Percentiles rank a stretch among this genome's conserved stretches.
Conservation (phyloP, 345 rosid genomes). For the Firmiana major region DNA sequence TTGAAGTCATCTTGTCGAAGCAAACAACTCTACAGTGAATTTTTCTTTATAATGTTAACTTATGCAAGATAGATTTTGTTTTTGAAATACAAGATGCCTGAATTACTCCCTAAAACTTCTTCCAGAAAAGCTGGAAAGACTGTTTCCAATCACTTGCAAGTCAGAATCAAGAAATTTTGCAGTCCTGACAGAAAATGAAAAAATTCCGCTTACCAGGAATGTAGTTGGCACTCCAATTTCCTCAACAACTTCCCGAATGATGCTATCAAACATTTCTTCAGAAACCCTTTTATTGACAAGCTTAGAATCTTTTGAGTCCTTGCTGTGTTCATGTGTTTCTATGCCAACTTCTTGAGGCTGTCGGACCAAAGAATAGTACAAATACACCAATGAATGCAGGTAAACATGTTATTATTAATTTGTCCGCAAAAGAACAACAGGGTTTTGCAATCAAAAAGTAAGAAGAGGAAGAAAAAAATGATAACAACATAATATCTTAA, state of each 20-base stretch:
- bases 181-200: not conserved
- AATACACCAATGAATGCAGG: conserved; percentile 8
- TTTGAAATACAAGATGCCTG: not conserved
- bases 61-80: not conserved
- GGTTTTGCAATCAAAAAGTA: no score
- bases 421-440: not conserved
- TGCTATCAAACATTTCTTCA: conserved; percentile 77
- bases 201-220: conserved; percentile 54
- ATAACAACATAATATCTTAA: no score
- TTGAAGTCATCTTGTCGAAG: not conserved
- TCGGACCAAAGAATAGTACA: conserved; percentile 17
- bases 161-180: not conserved
- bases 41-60: not conserved
- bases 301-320: conserved; percentile 26
- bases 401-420: not conserved
- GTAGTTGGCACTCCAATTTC: conserved; percentile 81
- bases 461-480: no score
- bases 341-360: conserved; percentile 72
- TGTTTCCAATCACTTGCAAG: not conserved
- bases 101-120: not conserved
- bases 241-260: conserved; percentile 74
- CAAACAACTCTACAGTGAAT: not conserved
- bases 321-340: conserved; percentile 29
- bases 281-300: conserved; percentile 47
- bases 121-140: not conserved